Evolutionary conservation across 495 filamentous ascomycete genomes (phyloP), one percentile per base, ranked within the genome.

Genomic region (Neurospora intermedia): DNA sequence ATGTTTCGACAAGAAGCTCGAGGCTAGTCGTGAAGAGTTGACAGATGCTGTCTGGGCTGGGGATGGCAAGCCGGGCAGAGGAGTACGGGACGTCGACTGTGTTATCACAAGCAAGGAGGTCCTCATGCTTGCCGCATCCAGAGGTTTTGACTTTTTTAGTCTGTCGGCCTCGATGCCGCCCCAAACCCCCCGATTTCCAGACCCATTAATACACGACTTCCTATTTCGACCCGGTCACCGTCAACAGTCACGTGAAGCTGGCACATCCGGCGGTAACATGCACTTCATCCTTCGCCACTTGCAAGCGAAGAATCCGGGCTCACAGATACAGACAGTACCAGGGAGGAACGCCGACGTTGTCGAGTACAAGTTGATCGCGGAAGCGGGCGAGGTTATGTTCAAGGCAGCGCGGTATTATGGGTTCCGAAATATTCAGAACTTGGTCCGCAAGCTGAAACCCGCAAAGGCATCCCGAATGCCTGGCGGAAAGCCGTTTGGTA

Each of bases 1-100:
- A 31, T 99, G 96, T 80, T 99, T 99, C 79, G 96, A 99, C 83
- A 99, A 99, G 84, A 99, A 99, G 82, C 88, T 99, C 16, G 96
- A 99, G 82, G 96, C 95, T 9, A 96, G 93, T 71, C 90, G 96
- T 27, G 91, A 92, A 78, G 96, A 99, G 79, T 87, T 99, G 43
- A 99, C 96, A 4, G 91, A 94, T 78, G 81, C 87, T 0, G 87
- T 89, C 31, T 98, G 96, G 96, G 81, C 80, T 39, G 80, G 81
- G 41, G 76, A 79, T 38, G 81, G 83, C 7, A 77, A 80, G 48
- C 80, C 82, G 0, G 81, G 84, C 5, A 83, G 84, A 23, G 89
- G 91, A 8, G 85, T 95, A 20, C 86, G 96, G 27, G 96, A 99
- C 77, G 94, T 97, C 43, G 96, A 99, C 81, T 98, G 95, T 82